phyloP scores from a whole-genome alignment of 108 stramenopile species.

The Pseudonitzschia multistriata region DNA sequence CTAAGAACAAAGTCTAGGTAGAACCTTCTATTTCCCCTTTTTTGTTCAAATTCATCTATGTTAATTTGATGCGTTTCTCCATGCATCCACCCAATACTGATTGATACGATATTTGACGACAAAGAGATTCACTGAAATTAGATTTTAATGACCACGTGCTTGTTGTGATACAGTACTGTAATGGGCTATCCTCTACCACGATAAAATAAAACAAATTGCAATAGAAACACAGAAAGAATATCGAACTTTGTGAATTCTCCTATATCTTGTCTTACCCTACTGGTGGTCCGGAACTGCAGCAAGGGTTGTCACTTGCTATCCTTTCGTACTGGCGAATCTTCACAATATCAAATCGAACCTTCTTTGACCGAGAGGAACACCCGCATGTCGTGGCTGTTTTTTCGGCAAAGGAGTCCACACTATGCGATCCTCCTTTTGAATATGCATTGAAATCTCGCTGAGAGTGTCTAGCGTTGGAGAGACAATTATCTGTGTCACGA shows the following conservation, averaged over 20 bases:
- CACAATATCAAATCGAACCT: constrained; percentile 26
- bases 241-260: no score
- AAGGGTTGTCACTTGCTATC: constrained; percentile 18
- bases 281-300: constrained; percentile 26
- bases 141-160: not conserved
- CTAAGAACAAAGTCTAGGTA: constrained; percentile 37
- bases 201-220: no score
- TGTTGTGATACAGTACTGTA: no score
- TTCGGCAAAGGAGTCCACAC: no score
- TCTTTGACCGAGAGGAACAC: no score
- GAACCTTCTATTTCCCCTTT: constrained; percentile 20
- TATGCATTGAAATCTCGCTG: no score
- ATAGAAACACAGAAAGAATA: no score
- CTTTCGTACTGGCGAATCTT: constrained; percentile 33
- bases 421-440: no score
- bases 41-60: constrained; percentile 39
- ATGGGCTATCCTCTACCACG: no score
- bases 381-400: no score
- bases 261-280: constrained; percentile 37
- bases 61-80: not conserved
- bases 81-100: constrained; percentile 32
- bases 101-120: not conserved
- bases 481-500: no score
- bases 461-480: no score
- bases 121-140: not conserved